These are phyloP conservation scores for Metschnikowia matae DNA, from an alignment of 805 yeast species.

Conservation along the genomic window DNA sequence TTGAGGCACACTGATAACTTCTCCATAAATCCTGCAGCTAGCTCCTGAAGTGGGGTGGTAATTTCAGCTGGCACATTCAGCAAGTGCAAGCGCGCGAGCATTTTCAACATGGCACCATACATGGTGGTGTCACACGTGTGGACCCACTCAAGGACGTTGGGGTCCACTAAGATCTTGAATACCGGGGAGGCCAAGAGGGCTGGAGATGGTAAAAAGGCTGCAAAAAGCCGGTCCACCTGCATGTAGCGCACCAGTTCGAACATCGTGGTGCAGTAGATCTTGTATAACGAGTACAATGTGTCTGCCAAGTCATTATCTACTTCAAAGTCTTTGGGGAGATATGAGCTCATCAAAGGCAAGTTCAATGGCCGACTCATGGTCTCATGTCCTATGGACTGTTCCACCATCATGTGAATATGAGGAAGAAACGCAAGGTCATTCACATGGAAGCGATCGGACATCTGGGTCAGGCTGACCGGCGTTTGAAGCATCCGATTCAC, in stretches of 20 bases:
- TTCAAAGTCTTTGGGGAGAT: conserved; percentile 44
- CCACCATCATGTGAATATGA: conserved; percentile 23
- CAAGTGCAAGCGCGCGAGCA: conserved; percentile 58
- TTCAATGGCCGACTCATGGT: conserved; percentile 16
- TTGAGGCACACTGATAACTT: conserved; percentile 37
- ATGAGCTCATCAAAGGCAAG: conserved; percentile 40
- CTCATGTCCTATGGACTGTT: conserved; percentile 14
- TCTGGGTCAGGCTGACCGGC: conserved; percentile 18
- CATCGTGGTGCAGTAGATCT: conserved; percentile 57
- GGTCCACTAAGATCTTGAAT: conserved; percentile 50
- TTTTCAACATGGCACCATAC: conserved; percentile 50
- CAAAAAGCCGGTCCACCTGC: conserved; percentile 58
- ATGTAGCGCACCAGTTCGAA: conserved; percentile 65
- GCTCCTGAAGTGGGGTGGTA: conserved; percentile 49
- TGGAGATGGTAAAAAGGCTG: conserved; percentile 49
- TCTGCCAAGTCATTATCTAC: conserved; percentile 48
- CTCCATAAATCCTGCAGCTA: conserved; percentile 48
- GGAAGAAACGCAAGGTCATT: conserved; percentile 29
- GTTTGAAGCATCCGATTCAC: conserved; percentile 9
- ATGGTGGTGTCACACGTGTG: conserved; percentile 60
- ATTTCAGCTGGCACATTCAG: conserved; percentile 50
- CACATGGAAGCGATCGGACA: conserved; percentile 16
- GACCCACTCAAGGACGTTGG: conserved; percentile 58
- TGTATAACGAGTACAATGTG: conserved; percentile 59
- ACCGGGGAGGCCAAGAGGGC: conserved; percentile 59